Percentiles rank a stretch among this genome's conserved stretches.
Evolutionary conservation across 805 yeast genomes (phyloP).

Genomic region (Suhomyces faveliae): DNA sequence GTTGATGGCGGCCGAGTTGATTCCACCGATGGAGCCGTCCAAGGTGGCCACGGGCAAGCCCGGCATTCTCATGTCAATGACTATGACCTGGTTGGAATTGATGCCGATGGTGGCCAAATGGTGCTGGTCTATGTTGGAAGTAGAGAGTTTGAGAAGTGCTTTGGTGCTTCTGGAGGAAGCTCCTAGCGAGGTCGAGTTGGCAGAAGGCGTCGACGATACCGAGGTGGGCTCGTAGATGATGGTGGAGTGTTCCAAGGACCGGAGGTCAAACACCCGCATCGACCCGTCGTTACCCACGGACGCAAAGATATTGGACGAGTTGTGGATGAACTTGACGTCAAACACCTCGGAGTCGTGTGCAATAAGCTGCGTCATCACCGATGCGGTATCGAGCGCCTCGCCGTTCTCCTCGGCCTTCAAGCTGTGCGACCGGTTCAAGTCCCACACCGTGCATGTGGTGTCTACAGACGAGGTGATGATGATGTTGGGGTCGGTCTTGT

Average conservation of each 20-base stretch:
- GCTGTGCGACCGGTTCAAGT: slow-evolving; percentile 45
- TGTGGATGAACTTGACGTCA: slow-evolving; percentile 82
- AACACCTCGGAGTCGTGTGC: slow-evolving; percentile 96
- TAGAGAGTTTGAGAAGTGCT: slow-evolving; percentile 72
- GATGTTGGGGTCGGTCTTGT: slow-evolving; percentile 60
- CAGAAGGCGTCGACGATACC: slow-evolving; percentile 8
- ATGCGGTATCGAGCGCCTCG: slow-evolving; percentile 42
- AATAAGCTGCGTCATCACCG: slow-evolving; percentile 87
- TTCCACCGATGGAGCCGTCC: slow-evolving; percentile 50
- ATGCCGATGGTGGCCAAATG: slow-evolving; percentile 80
- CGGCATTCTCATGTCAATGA: slow-evolving; percentile 85
- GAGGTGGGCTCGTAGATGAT: slow-evolving; percentile 82
- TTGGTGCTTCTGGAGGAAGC: slow-evolving; percentile 27
- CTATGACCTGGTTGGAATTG: slow-evolving; percentile 59
- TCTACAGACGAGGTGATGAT: slow-evolving; percentile 87
- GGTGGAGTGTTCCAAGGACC: slow-evolving; percentile 89
- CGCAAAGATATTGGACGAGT: slow-evolving; percentile 75
- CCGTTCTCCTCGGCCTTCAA: not conserved
- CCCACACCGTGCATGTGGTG: slow-evolving; percentile 98
- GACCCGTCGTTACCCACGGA: slow-evolving; percentile 96
- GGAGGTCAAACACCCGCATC: slow-evolving; percentile 84
- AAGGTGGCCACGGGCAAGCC: slow-evolving; percentile 74
- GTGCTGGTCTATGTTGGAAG: slow-evolving; percentile 79
- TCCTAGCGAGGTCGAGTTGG: slow-evolving; percentile 2
- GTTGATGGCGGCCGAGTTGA: slow-evolving; percentile 65